Conservation (phyloP, 2,329 filamentous ascomycete genomes). For the Botrytis porri region DNA sequence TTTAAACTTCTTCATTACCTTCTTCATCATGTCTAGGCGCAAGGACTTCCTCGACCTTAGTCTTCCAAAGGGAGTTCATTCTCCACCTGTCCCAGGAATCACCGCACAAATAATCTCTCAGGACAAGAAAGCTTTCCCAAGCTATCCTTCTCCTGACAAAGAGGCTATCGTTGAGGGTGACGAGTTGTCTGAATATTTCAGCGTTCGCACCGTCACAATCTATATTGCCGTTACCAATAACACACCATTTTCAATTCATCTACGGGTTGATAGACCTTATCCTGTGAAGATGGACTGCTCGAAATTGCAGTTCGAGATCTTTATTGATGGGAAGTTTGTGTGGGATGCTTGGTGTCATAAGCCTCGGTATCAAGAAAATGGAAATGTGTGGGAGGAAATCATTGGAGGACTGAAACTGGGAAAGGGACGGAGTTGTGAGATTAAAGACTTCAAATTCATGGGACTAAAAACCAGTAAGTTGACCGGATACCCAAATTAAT, state of each 20-base stretch:
- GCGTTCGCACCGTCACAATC: not conserved
- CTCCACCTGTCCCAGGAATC: not conserved
- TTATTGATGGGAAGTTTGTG: constrained; percentile 20
- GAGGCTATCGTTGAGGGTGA: not conserved
- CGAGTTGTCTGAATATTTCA: not conserved
- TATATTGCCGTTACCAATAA: not conserved
- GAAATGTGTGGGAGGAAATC: constrained; percentile 17
- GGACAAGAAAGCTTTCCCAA: not conserved
- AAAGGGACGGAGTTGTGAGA: constrained; percentile 11
- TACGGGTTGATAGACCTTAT: constrained; percentile 7
- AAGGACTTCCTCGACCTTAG: not conserved
- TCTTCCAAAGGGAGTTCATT: not conserved
- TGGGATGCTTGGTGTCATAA: constrained; percentile 12
- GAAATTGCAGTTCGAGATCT: constrained; percentile 20
- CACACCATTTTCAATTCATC: not conserved
- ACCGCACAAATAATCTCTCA: not conserved
- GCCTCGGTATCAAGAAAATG: constrained; percentile 19
- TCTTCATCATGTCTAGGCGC: not conserved
- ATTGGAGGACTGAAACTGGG: constrained; percentile 20
- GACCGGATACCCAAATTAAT: too few species aligned
- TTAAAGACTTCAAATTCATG: constrained; percentile 21
- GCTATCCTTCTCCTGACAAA: not conserved
- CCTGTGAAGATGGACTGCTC: constrained; percentile 8
- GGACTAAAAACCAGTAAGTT: constrained; percentile 9
- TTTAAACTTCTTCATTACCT: not conserved